Evolutionary conservation across 345 rosid species (phyloP).

Genomic region (Toxicodendron radicans): DNA sequence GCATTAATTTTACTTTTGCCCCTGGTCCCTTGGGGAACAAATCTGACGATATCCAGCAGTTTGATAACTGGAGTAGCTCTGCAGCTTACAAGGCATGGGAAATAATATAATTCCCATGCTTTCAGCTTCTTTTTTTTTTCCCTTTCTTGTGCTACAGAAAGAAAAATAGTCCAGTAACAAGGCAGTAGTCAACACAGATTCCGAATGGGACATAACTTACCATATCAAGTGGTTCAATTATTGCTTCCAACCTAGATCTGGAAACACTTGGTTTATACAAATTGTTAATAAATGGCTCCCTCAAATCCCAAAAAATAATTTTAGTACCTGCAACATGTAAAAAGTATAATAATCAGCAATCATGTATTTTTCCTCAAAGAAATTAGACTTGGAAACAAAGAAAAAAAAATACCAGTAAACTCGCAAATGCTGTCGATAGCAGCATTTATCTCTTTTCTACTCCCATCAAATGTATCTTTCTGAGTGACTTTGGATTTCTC

Average conservation of each 20-base stretch:
- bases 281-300: constrained; percentile 81
- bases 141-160: background rate
- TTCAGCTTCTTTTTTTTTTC: background rate
- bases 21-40: too few relatives aligned
- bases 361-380: constrained; percentile 12
- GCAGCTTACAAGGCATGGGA: background rate
- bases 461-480: constrained; percentile 83
- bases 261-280: constrained; percentile 77
- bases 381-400: background rate
- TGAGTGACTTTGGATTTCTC: constrained; percentile 68
- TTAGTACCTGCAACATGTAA: constrained; percentile 70
- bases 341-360: constrained; percentile 23
- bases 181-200: background rate
- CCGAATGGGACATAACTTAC: constrained; percentile 41
- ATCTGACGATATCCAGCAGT: background rate
- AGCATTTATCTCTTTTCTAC: constrained; percentile 84
- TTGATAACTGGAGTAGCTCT: background rate
- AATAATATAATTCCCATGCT: constrained; percentile 4
- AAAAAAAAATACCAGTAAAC: constrained; percentile 63
- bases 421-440: constrained; percentile 85
- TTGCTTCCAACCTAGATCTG: constrained; percentile 74
- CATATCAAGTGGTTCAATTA: constrained; percentile 76
- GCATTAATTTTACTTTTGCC: background rate
- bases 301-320: constrained; percentile 85
- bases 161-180: background rate